Conservation (phyloP, 768 basidiomycete species). For the Boletus patriciae region DNA sequence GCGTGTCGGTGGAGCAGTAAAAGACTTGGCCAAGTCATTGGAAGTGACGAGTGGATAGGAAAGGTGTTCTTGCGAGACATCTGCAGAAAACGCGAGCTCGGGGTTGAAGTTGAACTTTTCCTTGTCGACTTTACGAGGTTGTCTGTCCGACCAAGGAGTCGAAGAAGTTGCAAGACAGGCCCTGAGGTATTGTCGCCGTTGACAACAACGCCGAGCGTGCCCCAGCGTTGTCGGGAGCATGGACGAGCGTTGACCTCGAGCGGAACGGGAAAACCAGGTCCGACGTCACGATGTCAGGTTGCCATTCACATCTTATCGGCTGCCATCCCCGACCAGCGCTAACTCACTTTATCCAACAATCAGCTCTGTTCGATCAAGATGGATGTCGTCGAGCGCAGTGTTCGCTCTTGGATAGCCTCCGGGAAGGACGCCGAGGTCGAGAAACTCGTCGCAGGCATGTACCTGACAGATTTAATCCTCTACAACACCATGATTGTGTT, state of each 20-base stretch:
- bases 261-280: constrained; percentile 6
- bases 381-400: constrained; percentile 50
- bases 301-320: constrained; percentile 10
- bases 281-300: constrained; percentile 5
- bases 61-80: constrained; percentile 45
- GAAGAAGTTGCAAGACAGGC: constrained; percentile 27
- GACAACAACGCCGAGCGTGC: constrained; percentile 19
- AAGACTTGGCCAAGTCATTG: constrained; percentile 56
- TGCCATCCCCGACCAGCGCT: not conserved
- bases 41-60: constrained; percentile 65
- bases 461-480: not conserved
- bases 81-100: constrained; percentile 52
- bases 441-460: constrained; percentile 59
- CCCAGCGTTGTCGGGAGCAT: constrained; percentile 26
- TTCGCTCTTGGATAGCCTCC: constrained; percentile 73
- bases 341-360: not conserved
- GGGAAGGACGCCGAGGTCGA: constrained; percentile 59
- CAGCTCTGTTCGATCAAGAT: constrained; percentile 22
- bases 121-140: constrained; percentile 13
- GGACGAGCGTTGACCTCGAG: constrained; percentile 1
- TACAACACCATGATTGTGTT: not conserved
- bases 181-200: constrained; percentile 24
- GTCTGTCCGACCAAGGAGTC: constrained; percentile 11
- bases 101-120: constrained; percentile 83
- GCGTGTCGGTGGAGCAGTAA: constrained; percentile 61